phyloP scores from a whole-genome alignment of 2,329 filamentous ascomycete species.

The Beauveria medogensis region DNA sequence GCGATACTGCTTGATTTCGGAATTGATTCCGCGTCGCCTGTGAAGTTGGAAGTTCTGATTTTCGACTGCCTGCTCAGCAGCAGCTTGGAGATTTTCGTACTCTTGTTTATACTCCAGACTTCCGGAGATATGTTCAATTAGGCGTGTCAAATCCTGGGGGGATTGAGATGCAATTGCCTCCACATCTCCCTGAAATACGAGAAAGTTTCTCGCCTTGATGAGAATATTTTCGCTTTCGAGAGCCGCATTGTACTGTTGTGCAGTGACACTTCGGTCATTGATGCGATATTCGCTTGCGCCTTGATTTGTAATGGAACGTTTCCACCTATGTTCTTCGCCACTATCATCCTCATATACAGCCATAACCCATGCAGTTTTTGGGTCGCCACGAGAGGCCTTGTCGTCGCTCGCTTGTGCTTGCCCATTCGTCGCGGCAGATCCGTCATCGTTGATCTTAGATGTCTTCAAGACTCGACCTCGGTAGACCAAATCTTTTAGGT shows the following conservation, averaged over 20 bases:
- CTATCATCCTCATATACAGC: slow-evolving; percentile 97
- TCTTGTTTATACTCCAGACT: slow-evolving; percentile 91
- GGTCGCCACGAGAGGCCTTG: slow-evolving; percentile 66
- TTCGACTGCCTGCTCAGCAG: slow-evolving; percentile 79
- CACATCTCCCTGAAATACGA: slow-evolving; percentile 97
- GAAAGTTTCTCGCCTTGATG: slow-evolving; percentile 95
- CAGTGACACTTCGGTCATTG: slow-evolving; percentile 82
- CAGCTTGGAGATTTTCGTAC: slow-evolving; percentile 82
- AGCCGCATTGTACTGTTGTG: slow-evolving; percentile 86
- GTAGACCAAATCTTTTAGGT: slow-evolving; percentile 91
- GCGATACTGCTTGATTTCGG: slow-evolving; percentile 94
- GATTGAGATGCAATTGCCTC: slow-evolving; percentile 95
- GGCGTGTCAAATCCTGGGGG: slow-evolving; percentile 80
- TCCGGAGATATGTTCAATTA: slow-evolving; percentile 97
- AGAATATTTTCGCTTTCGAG: slow-evolving; percentile 92
- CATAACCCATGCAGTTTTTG: slow-evolving; percentile 97
- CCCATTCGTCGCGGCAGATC: slow-evolving; percentile 59
- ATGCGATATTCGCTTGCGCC: slow-evolving; percentile 94
- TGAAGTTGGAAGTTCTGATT: slow-evolving; percentile 84
- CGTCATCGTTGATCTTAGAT: slow-evolving; percentile 86
- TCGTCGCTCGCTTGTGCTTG: slow-evolving; percentile 54
- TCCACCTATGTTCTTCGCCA: slow-evolving; percentile 91
- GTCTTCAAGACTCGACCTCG: slow-evolving; percentile 88
- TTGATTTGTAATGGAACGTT: slow-evolving; percentile 80
- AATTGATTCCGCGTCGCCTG: slow-evolving; percentile 87